Conservation (phyloP, 225 moss, liverwort and hornwort species). For the Sphagnum contortum region DNA sequence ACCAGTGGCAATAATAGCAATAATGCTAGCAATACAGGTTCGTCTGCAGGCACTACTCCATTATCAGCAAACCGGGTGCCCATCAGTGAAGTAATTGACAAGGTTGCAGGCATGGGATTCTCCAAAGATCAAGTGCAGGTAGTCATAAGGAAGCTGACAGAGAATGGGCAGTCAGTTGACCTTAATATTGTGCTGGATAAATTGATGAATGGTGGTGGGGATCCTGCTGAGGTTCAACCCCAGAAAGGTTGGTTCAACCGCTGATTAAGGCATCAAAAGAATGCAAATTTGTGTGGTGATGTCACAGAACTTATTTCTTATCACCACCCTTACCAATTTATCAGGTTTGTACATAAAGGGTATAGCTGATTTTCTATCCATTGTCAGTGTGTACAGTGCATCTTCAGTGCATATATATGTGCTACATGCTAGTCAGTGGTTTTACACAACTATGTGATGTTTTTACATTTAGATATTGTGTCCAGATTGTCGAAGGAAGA, state of each 20-base stretch:
- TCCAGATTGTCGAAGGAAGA: too few species aligned
- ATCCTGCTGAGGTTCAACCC: constrained; percentile 6
- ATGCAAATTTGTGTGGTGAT: too few species aligned
- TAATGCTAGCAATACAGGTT: constrained; percentile 20
- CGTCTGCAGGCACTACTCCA: constrained; percentile 38
- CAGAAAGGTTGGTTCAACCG: constrained; percentile 1
- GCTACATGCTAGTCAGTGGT: too few species aligned
- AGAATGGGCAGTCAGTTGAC: constrained; percentile 86
- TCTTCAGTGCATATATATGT: too few species aligned
- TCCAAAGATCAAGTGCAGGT: constrained; percentile 80
- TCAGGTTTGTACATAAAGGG: too few species aligned
- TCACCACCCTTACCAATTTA: too few species aligned
- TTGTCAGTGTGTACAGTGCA: too few species aligned
- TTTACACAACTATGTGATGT: too few species aligned
- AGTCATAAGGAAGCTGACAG: constrained; percentile 75
- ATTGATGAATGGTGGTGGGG: constrained; percentile 77
- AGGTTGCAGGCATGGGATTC: constrained; percentile 88
- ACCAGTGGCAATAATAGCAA: constrained; percentile 32
- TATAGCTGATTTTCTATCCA: too few species aligned
- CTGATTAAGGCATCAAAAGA: constrained; percentile 10
- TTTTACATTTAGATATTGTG: too few species aligned
- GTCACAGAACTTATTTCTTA: too few species aligned
- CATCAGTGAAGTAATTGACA: constrained; percentile 82
- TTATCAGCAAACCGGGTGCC: constrained; percentile 64
- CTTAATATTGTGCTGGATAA: constrained; percentile 90